Base-by-base conservation (phyloP, 2,329 filamentous ascomycete species). In the Cytospora schulzeri region DNA sequence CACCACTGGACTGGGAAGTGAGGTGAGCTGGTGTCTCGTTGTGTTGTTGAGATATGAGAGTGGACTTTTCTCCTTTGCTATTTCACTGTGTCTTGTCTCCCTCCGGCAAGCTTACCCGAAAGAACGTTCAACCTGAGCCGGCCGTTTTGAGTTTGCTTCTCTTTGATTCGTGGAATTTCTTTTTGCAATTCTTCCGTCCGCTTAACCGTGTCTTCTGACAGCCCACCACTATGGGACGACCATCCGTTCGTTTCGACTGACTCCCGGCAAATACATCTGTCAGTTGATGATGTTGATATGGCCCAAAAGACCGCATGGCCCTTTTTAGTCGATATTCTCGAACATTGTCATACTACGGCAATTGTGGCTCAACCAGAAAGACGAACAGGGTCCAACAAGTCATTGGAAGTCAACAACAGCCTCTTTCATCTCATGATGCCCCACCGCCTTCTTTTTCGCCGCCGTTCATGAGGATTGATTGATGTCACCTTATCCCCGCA, bases 141-240 rank as follows among this genome's bases (percentile, higher is more conserved):
- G 48, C 52, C 50, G 35, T 35, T 38, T 26, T 29, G 22, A 31
- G 19, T 61, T 6, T 24, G n/a, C 31, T 15, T 19, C 5, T 7
- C 19, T 41, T 38, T 63, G 45, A 67, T 66, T 67, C 59, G 66
- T 57, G 66, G 66, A 52, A 66, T 28, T 59, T 60, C 24, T 35
- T 4, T 26, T 33, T 45, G 26, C 38, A 26, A 63, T 24, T 63
- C 33, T 67, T 45, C 65, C 66, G 52, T 60, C 65, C 59, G 62
- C 59, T 63, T 41, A 45, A 50, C 26, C 17, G 15, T 26, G 12
- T 17, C 56, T 45, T 55, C 48, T 29, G 22, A 31, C 41, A 35
- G 7, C 41, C 35, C 28, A 54, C 26, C 51, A 26, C 22, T 15
- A 41, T 12, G 38, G 38, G 33, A 56, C 38, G n/a, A 56, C 28